phyloP scores from a whole-genome alignment of 495 filamentous ascomycete species.

The Neurospora sp. region DNA sequence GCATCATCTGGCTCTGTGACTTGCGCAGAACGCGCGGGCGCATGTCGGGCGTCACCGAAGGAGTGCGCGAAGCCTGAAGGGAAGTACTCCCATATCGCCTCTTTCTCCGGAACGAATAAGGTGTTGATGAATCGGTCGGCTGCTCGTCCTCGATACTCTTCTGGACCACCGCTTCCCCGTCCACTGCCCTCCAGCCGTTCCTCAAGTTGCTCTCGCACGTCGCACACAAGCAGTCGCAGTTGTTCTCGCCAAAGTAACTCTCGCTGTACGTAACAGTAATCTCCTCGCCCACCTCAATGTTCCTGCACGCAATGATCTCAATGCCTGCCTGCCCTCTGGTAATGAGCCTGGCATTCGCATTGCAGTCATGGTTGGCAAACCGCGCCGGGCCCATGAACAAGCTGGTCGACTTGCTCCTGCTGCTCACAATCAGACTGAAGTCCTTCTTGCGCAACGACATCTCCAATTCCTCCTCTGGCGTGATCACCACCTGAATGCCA shows the following conservation, averaged over 20 bases:
- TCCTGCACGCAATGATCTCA: slow-evolving; percentile 65
- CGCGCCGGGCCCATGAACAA: slow-evolving; percentile 90
- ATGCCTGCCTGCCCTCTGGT: slow-evolving; percentile 79
- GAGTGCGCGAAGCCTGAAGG: slow-evolving; percentile 29
- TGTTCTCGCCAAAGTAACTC: slow-evolving; percentile 90
- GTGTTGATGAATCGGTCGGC: not conserved
- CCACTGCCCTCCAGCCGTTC: slow-evolving; percentile 67
- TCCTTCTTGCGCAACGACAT: slow-evolving; percentile 71
- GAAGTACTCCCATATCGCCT: slow-evolving; percentile 29
- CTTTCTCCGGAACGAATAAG: slow-evolving; percentile 34
- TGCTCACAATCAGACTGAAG: slow-evolving; percentile 93
- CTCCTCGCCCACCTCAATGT: slow-evolving; percentile 83
- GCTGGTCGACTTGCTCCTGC: slow-evolving; percentile 74
- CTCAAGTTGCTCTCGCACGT: slow-evolving; percentile 67
- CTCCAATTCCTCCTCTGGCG: slow-evolving; percentile 74
- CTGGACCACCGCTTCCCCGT: slow-evolving; percentile 28
- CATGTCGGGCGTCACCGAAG: slow-evolving; percentile 39
- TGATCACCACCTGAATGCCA: slow-evolving; percentile 83
- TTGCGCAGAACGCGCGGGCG: slow-evolving; percentile 32
- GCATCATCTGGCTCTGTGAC: slow-evolving; percentile 19
- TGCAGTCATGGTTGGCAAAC: slow-evolving; percentile 96
- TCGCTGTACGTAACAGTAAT: slow-evolving; percentile 94
- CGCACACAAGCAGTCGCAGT: slow-evolving; percentile 86
- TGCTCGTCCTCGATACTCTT: slow-evolving; percentile 33
- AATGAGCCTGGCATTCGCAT: slow-evolving; percentile 78